These are phyloP conservation scores for Russula griseocarnosa DNA, from an alignment of 768 basidiomycete genomes.

Conservation along the genomic window DNA sequence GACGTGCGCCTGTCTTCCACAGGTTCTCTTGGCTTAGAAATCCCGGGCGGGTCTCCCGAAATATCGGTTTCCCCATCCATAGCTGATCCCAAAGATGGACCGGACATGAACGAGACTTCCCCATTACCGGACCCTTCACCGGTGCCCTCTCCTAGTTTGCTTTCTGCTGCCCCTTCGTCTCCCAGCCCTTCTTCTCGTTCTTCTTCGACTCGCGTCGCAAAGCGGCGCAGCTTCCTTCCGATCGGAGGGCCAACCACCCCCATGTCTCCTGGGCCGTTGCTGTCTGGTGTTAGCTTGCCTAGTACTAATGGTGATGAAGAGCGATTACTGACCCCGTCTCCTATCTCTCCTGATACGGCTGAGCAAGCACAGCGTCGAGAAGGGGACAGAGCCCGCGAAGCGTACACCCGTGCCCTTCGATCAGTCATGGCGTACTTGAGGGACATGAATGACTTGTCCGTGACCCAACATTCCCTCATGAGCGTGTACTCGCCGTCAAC, in stretches of 20 bases:
- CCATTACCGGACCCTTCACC: conserved; percentile 10
- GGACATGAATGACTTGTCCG: conserved; percentile 89
- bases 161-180: conserved; percentile 22
- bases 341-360: conserved; percentile 38
- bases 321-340: conserved; percentile 41
- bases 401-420: conserved; percentile 75
- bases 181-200: conserved; percentile 36
- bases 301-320: conserved; percentile 36
- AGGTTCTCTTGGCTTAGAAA: conserved; percentile 47
- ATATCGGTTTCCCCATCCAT: conserved; percentile 24
- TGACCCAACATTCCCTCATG: conserved; percentile 54
- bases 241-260: conserved; percentile 68
- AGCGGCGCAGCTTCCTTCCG: conserved; percentile 86
- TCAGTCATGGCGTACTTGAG: conserved; percentile 94
- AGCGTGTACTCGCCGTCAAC: conserved; percentile 55
- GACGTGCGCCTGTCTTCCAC: conserved; percentile 57
- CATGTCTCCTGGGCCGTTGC: conserved; percentile 58
- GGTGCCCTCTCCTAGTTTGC: conserved; percentile 15
- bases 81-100: conserved; percentile 15
- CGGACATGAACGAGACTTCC: conserved; percentile 1
- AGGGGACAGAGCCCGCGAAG: conserved; percentile 66
- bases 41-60: conserved; percentile 6
- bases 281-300: conserved; percentile 47
- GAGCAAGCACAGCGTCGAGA: conserved; percentile 58
- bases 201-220: conserved; percentile 50